Conservation (phyloP, 2,329 filamentous ascomycete genomes). For the Penicillium sp. region DNA sequence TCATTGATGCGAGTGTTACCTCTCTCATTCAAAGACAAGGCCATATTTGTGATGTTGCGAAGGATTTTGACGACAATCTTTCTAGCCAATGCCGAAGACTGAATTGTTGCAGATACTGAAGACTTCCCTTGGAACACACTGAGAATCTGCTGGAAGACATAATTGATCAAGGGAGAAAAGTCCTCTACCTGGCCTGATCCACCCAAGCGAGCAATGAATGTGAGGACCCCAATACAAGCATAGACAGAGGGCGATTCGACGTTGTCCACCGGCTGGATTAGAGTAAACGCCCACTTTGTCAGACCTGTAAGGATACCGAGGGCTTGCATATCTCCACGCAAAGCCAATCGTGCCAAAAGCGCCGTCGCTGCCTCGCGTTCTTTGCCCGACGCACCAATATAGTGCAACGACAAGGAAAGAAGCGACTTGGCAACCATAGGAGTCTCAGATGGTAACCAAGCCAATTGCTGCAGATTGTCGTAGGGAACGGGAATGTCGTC, state of each 20-base stretch:
- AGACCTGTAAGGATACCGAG: constrained; percentile 67
- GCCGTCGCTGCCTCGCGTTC: constrained; percentile 84
- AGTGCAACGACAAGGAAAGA: constrained; percentile 66
- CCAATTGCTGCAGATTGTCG: constrained; percentile 28
- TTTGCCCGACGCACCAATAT: constrained; percentile 74
- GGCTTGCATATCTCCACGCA: constrained; percentile 82
- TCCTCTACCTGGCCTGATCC: constrained; percentile 70
- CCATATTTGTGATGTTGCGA: constrained; percentile 67
- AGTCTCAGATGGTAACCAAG: constrained; percentile 55
- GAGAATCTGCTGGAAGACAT: constrained; percentile 65
- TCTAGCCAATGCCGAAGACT: constrained; percentile 72
- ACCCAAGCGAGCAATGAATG: constrained; percentile 73
- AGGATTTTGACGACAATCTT: constrained; percentile 84
- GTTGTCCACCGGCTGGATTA: constrained; percentile 50
- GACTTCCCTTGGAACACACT: constrained; percentile 55
- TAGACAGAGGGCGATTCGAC: constrained; percentile 58
- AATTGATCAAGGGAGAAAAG: constrained; percentile 63
- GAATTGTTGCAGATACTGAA: constrained; percentile 53
- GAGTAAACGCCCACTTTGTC: constrained; percentile 66
- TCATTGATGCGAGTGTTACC: constrained; percentile 25
- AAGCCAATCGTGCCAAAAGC: constrained; percentile 75
- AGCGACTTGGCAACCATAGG: constrained; percentile 70
- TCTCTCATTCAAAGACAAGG: constrained; percentile 53
- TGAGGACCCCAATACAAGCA: constrained; percentile 72
- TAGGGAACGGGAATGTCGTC: constrained; percentile 37